Percentiles rank a stretch among this genome's conserved stretches.
Conservation (phyloP, 2,329 filamentous ascomycete species). For the Aspergillus ruber region DNA sequence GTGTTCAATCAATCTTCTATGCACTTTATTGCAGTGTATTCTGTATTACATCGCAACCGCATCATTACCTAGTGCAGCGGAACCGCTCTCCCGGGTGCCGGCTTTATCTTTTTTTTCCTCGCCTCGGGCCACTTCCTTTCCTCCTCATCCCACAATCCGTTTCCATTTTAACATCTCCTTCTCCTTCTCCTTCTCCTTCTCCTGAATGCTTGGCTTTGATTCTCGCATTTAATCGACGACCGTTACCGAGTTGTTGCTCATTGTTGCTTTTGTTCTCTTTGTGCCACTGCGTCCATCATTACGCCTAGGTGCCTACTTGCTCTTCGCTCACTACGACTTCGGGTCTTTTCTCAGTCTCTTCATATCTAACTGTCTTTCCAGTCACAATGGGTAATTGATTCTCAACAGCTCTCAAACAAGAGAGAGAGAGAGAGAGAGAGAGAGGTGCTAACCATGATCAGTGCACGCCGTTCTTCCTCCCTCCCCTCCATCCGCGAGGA, state of each 20-base stretch:
- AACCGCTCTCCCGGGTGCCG: slow-evolving; percentile 16
- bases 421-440: not conserved
- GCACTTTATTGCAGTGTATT: not conserved
- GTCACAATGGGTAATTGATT: slow-evolving; percentile 16
- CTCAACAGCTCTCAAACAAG: not conserved
- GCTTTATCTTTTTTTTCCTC: slow-evolving; percentile 1
- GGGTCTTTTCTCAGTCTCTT: not conserved
- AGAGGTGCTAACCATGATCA: slow-evolving; percentile 4
- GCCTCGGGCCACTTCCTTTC: slow-evolving; percentile 1
- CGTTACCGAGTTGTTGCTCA: not conserved
- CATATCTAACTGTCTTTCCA: not conserved
- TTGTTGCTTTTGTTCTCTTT: not conserved
- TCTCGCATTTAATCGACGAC: not conserved
- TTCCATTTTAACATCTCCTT: slow-evolving; percentile 2
- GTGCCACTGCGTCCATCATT: not conserved
- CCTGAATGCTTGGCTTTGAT: not conserved
- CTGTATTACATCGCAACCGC: not conserved
- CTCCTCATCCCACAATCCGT: slow-evolving; percentile 2
- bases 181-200: not conserved
- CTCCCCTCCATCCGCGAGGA: slow-evolving; percentile 17
- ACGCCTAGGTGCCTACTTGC: not conserved
- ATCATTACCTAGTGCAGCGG: slow-evolving; percentile 12
- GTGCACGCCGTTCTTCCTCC: slow-evolving; percentile 25
- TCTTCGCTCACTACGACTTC: not conserved
- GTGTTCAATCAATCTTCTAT: not conserved